phyloP scores from a whole-genome alignment of 1,284 basidiomycete species.

The Anthracocystis setariae region DNA sequence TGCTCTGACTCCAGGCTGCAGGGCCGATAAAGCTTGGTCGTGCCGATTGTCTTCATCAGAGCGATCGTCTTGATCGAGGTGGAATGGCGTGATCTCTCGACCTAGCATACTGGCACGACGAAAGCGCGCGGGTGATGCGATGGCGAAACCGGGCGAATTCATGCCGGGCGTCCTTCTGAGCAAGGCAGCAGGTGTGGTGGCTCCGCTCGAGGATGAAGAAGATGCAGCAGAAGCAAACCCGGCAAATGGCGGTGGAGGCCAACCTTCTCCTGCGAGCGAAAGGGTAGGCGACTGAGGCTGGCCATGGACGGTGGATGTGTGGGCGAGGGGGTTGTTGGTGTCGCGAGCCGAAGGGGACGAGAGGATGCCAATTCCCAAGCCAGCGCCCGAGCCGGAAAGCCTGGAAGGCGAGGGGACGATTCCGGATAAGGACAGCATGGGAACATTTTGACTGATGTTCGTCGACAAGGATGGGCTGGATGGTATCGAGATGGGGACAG shows the following conservation, averaged over 20 bases:
- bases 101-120: slow-evolving; percentile 56
- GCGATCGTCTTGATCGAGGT: slow-evolving; percentile 26
- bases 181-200: slow-evolving; percentile 20
- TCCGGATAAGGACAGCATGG: slow-evolving; percentile 16
- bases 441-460: slow-evolving; percentile 12
- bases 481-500: slow-evolving; percentile 30
- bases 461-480: slow-evolving; percentile 25
- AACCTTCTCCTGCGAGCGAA: slow-evolving; percentile 29
- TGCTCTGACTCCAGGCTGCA: slow-evolving; percentile 9
- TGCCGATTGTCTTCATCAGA: slow-evolving; percentile 13
- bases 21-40: slow-evolving; percentile 2
- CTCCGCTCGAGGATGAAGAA: slow-evolving; percentile 15
- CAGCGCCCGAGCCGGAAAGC: slow-evolving; percentile 10
- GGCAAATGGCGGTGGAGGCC: slow-evolving; percentile 24
- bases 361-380: slow-evolving; percentile 31
- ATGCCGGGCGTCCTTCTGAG: slow-evolving; percentile 26
- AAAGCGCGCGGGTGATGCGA: slow-evolving; percentile 39
- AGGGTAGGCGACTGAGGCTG: slow-evolving; percentile 31
- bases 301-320: neutral
- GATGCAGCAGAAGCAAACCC: slow-evolving; percentile 17
- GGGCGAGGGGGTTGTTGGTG: slow-evolving; percentile 15
- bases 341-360: slow-evolving; percentile 34
- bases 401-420: slow-evolving; percentile 15
- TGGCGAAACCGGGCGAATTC: slow-evolving; percentile 32
- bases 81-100: slow-evolving; percentile 49